Percentiles rank a stretch among this genome's conserved stretches.
Conservation (phyloP, 2,329 filamentous ascomycete genomes). For the Colletotrichum sp. region DNA sequence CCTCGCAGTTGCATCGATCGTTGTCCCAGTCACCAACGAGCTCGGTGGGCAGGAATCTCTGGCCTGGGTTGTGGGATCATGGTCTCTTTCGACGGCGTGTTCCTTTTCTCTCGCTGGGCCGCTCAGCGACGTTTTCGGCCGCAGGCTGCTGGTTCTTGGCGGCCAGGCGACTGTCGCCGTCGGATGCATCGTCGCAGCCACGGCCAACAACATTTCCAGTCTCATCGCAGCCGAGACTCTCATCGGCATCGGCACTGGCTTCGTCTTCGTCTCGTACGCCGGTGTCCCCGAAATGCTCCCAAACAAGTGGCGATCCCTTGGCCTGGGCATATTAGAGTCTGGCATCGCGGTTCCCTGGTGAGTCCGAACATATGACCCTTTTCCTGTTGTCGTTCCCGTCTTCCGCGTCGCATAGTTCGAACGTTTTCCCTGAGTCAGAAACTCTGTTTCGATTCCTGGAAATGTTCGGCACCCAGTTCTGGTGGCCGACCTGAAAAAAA, state of each 20-base stretch:
- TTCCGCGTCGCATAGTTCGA: conserved; percentile 24
- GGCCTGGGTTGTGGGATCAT: conserved; percentile 19
- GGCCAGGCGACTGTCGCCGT: conserved; percentile 4
- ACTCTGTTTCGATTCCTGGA: neutral
- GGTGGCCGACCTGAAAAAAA: neutral
- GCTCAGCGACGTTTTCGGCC: conserved; percentile 19
- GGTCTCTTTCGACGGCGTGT: conserved; percentile 19
- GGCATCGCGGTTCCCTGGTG: conserved; percentile 16
- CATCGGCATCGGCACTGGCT: conserved; percentile 35
- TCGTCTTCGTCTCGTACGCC: conserved; percentile 37
- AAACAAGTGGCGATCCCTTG: conserved; percentile 34
- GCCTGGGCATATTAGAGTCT: conserved; percentile 19
- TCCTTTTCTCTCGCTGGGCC: conserved; percentile 19
- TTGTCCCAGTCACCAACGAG: conserved; percentile 12
- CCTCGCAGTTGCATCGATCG: conserved; percentile 10
- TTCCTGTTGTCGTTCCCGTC: neutral
- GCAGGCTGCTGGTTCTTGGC: conserved; percentile 10
- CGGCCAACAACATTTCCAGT: conserved; percentile 26
- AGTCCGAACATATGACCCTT: conserved; percentile 20
- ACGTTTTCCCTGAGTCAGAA: neutral
- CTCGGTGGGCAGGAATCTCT: conserved; percentile 11
- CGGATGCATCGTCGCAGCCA: conserved; percentile 27
- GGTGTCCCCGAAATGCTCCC: conserved; percentile 37
- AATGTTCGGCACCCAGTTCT: neutral
- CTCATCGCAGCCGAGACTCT: conserved; percentile 34